Evolutionary conservation across 371 early-diverging fungal genomes (phyloP), one percentile per base, ranked within the genome.

Genomic region (Syncephalastrum contaminatum): DNA sequence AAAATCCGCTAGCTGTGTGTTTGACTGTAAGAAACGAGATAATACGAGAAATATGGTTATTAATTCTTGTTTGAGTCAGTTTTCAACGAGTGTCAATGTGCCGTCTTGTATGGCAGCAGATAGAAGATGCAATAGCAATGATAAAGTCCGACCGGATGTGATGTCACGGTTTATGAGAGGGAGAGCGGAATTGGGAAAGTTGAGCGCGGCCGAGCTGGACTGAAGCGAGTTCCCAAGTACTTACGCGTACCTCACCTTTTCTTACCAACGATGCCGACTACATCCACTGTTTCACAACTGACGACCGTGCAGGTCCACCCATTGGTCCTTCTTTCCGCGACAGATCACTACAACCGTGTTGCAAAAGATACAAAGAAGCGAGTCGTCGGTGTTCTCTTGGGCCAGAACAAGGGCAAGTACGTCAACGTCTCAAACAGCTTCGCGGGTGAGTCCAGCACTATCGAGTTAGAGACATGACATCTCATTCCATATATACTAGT

Each of bases 311-410:
- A 92, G 22, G 93, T 99, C 30, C 98, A 99, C 70, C 99, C 99
- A 54, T 83, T 99, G 24, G 99, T 99, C 22, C 88, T 99, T 40
- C 86, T 99, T 16, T 97, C 99, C 16, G 99, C 94, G 16, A 96
- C 97, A 24, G 99, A 99, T 81, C 99, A 99, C 77, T 99, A 97
- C 74, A 97, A 96, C 71, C 91, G 99, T 61, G 93, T 94, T 18
- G 97, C 97, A 41, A 86, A 87, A 61, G 92, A 91, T 71, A 94
- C 97, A 54, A 92, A 88, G 69, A 98, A 97, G 72, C 88, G 99
- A 48, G 99, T 99, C 16, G 94, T 98, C 8, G 99, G 99, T 51
- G 94, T 99, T n/a, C 85, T 99, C n/a, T 83, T 99, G 10, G 99
- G 99, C 49, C 98, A 97, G 71, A 72, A 80, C 25, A 84, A 87